Evolutionary conservation across 495 filamentous ascomycete species (phyloP).

Genomic region (Talaromyces borbonicus): DNA sequence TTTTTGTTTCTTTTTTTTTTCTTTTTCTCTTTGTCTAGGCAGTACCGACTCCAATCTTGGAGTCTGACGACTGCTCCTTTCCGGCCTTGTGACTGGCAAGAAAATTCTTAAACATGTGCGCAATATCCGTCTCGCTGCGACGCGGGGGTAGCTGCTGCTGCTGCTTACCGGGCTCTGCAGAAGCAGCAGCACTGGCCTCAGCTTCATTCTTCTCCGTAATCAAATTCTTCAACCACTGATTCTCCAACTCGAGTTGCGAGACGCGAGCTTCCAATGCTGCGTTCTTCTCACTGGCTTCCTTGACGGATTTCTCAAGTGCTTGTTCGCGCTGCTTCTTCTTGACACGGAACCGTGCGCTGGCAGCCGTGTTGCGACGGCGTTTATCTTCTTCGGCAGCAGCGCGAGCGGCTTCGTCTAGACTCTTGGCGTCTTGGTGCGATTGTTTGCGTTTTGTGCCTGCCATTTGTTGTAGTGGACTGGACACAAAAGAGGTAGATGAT

Average conservation of each 20-base stretch:
- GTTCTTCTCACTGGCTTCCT: constrained; percentile 85
- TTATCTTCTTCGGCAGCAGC: constrained; percentile 93
- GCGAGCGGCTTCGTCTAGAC: constrained; percentile 45
- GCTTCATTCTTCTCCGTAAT: constrained; percentile 79
- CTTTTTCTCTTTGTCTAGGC: neutral
- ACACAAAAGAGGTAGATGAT: constrained; percentile 10
- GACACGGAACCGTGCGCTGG: constrained; percentile 86
- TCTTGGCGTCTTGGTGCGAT: constrained; percentile 15
- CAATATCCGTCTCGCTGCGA: constrained; percentile 35
- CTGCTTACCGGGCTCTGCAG: constrained; percentile 24
- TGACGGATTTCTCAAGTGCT: constrained; percentile 78
- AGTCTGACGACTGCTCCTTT: constrained; percentile 23
- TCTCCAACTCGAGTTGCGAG: constrained; percentile 84
- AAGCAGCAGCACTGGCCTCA: too few species aligned
- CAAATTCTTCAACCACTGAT: constrained; percentile 91
- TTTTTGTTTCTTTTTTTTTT: constrained; percentile 2
- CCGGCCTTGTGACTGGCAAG: constrained; percentile 29
- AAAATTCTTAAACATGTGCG: constrained; percentile 41
- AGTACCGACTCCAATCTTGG: constrained; percentile 30
- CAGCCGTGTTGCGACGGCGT: constrained; percentile 90
- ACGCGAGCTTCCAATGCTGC: constrained; percentile 69
- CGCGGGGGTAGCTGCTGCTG: too few species aligned
- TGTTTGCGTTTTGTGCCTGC: constrained; percentile 32
- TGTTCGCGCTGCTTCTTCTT: constrained; percentile 99
- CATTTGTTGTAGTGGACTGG: constrained; percentile 13